Percentiles rank a stretch among this genome's conserved stretches.
Evolutionary conservation across 805 yeast genomes (phyloP).

Genomic region (Metschnikowia lunata): DNA sequence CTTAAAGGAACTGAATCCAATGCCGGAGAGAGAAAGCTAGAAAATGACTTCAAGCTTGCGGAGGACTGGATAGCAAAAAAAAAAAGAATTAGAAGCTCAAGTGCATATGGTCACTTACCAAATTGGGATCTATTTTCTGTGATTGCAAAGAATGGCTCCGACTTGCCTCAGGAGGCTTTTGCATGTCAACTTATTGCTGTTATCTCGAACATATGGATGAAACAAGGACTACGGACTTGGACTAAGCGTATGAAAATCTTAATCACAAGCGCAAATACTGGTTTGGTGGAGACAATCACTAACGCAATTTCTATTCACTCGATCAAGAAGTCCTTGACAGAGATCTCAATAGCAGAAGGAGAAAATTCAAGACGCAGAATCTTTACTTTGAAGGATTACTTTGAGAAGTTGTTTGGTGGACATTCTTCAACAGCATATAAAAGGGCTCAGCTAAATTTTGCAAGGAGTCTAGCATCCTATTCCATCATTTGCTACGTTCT

Average conservation of each 20-base stretch:
- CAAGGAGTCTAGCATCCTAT: conserved; percentile 83
- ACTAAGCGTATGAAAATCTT: conserved; percentile 89
- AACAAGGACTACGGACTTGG: conserved; percentile 72
- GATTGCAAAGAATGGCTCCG: conserved; percentile 94
- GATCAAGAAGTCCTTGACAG: conserved; percentile 86
- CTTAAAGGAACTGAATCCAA: conserved; percentile 34
- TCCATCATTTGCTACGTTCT: conserved; percentile 84
- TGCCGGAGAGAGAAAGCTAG: conserved; percentile 83
- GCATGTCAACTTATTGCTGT: conserved; percentile 92
- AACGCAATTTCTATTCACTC: conserved; percentile 93
- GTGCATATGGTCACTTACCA: conserved; percentile 78
- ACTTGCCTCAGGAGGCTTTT: conserved; percentile 93
- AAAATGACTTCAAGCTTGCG: conserved; percentile 86
- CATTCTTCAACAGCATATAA: conserved; percentile 50
- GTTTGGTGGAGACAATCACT: conserved; percentile 92
- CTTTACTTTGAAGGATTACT: conserved; percentile 75
- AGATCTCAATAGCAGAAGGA: conserved; percentile 60
- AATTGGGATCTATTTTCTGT: conserved; percentile 96
- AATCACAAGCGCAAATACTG: conserved; percentile 85
- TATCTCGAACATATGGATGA: conserved; percentile 80
- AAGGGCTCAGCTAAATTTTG: conserved; percentile 80
- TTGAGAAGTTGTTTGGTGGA: conserved; percentile 68
- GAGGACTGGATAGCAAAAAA: conserved; percentile 91
- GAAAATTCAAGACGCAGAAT: conserved; percentile 62
- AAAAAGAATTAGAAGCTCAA: conserved; percentile 70